Evolutionary conservation across 495 filamentous ascomycete genomes (phyloP), one percentile per base, ranked within the genome.

Genomic region (Parathielavia hyrcaniae): DNA sequence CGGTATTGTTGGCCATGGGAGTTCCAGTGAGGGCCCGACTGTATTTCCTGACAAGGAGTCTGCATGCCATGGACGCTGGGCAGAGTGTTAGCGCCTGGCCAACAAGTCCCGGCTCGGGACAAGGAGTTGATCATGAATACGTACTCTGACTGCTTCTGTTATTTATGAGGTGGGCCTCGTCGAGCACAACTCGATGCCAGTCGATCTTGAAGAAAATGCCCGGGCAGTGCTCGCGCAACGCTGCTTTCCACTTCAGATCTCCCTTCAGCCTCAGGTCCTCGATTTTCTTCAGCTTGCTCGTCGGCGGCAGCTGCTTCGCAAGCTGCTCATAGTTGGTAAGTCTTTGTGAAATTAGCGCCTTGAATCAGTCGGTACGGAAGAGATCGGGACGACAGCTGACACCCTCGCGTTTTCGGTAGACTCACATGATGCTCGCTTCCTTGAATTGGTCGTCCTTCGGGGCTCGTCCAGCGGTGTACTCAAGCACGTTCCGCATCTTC

Each of bases 21-120:
- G 85, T 89, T 1, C 83, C 86, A 13, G 69, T 79, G 0, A 89
- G 35, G 1, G 77, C 71, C 86, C 86, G 89, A 38, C 79, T 77
- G 55, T 79, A 71, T 13, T 75, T 68, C 1, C 74, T 79, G 44
- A 69, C 72, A 0, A 90, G 65, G 5, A 67, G 74, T 10, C 78
- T 66, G 54, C 84, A 83, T 5, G 83, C 81, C 1, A 77, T 67
- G 0, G 77, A 80, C 4, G 79, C 81, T 41, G 68, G 64, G 0
- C 65, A 62, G 5, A 0, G 20, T 0, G 44, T 56, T 20, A 57
- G n/a, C 14, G n/a, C 0, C 19, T 4, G 11, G n/a, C 45, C 36
- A 38, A n/a, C 0, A 22, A 4, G 23, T 19, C 17, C 5, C 3
- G n/a, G 5, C 23, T 34, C n/a, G n/a, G n/a, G n/a, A n/a, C n/a